phyloP scores from a whole-genome alignment of 768 basidiomycete genomes.

The Xerocomellus dryophilus region DNA sequence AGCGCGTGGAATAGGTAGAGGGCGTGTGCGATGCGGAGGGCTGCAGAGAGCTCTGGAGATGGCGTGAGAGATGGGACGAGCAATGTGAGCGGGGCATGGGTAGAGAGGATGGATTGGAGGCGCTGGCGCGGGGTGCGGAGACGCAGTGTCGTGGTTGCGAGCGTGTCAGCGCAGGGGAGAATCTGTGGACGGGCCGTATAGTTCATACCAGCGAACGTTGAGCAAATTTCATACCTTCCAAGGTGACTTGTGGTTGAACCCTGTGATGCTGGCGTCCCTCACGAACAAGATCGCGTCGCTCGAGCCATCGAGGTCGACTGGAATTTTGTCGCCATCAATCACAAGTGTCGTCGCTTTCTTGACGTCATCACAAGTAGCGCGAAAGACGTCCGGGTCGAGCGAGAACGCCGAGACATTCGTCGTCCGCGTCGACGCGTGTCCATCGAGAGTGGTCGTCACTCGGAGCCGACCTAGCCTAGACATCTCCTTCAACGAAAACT shows the following conservation, averaged over 20 bases:
- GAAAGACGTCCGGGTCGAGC: constrained; percentile 4
- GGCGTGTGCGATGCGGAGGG: constrained; percentile 64
- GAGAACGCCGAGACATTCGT: constrained; percentile 29
- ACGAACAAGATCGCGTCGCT: constrained; percentile 10
- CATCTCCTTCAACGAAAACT: neutral
- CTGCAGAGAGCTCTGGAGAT: constrained; percentile 47
- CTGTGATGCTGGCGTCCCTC: neutral
- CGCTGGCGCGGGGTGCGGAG: constrained; percentile 34
- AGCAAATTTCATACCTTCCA: constrained; percentile 24
- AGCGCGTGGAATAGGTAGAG: constrained; percentile 66
- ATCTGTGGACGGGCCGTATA: constrained; percentile 1
- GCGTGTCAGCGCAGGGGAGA: neutral
- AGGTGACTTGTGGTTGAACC: neutral
- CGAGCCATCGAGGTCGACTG: neutral
- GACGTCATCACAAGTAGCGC: neutral
- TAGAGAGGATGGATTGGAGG: constrained; percentile 63
- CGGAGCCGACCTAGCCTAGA: constrained; percentile 22
- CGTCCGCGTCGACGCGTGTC: constrained; percentile 15
- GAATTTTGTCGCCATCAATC: constrained; percentile 14
- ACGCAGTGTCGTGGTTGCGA: neutral
- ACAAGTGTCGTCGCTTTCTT: neutral
- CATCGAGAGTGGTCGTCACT: constrained; percentile 7
- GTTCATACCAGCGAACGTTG: neutral
- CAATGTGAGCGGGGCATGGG: constrained; percentile 50
- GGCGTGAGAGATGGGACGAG: constrained; percentile 44